Percentiles rank a stretch among this genome's conserved stretches.
Evolutionary conservation across 768 basidiomycete species (phyloP).

Genomic region (Chalciporus sphaerocephalus): DNA sequence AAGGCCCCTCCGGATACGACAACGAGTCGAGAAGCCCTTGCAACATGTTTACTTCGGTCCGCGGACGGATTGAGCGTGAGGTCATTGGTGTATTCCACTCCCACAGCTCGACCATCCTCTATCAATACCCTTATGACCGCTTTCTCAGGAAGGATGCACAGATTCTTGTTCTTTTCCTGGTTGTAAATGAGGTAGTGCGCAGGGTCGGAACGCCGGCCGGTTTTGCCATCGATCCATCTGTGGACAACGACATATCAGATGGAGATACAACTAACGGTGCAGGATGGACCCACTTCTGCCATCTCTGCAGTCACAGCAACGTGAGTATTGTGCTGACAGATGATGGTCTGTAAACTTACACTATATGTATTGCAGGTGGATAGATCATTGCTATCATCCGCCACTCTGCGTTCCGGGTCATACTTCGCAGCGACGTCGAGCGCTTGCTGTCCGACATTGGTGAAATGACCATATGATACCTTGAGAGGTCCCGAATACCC

Average conservation of each 20-base stretch:
- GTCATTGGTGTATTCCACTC: slow-evolving; percentile 48
- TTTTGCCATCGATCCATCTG: slow-evolving; percentile 52
- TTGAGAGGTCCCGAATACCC: slow-evolving; percentile 23
- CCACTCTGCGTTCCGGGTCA: slow-evolving; percentile 41
- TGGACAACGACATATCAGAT: neutral
- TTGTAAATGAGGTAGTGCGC: slow-evolving; percentile 52
- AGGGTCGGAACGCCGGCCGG: slow-evolving; percentile 53
- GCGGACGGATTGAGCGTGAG: slow-evolving; percentile 18
- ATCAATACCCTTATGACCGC: slow-evolving; percentile 47
- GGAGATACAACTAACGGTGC: neutral
- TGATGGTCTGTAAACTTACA: slow-evolving; percentile 30
- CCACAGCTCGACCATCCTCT: slow-evolving; percentile 38
- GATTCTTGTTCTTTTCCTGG: slow-evolving; percentile 39
- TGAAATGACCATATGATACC: slow-evolving; percentile 27
- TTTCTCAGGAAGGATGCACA: slow-evolving; percentile 38
- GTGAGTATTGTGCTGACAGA: neutral
- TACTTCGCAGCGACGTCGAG: slow-evolving; percentile 43
- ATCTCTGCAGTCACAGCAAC: slow-evolving; percentile 35
- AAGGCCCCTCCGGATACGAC: slow-evolving; percentile 51
- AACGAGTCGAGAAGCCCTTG: slow-evolving; percentile 41
- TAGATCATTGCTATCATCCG: slow-evolving; percentile 47
- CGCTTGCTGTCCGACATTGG: slow-evolving; percentile 43
- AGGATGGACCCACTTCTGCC: slow-evolving; percentile 43
- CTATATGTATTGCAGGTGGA: slow-evolving; percentile 43
- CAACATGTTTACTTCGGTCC: slow-evolving; percentile 23